phyloP scores from a whole-genome alignment of 768 basidiomycete genomes.

The Chalciporus sphaerocephalus region DNA sequence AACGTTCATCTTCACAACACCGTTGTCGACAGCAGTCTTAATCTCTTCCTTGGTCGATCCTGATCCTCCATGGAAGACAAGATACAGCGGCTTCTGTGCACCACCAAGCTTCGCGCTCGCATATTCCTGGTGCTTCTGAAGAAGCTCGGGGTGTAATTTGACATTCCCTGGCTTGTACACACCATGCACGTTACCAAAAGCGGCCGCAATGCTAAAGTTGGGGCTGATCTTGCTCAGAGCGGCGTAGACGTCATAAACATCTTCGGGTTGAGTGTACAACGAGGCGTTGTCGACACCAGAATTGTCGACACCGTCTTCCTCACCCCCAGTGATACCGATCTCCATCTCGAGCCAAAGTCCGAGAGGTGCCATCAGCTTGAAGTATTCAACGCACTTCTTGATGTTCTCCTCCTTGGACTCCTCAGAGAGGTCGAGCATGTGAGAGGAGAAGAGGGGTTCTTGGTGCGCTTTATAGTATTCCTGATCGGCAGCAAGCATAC shows the following conservation, averaged over 20 bases:
- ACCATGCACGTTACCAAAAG: constrained; percentile 98
- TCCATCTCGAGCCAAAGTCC: constrained; percentile 99
- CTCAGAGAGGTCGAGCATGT: constrained; percentile 99
- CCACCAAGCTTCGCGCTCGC: constrained; percentile 64
- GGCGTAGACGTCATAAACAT: constrained; percentile 86
- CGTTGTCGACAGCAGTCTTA: constrained; percentile 80
- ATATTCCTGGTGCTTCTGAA: constrained; percentile 85
- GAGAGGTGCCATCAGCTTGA: constrained; percentile 88
- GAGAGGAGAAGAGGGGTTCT: constrained; percentile 88
- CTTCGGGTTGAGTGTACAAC: constrained; percentile 96
- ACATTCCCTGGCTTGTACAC: constrained; percentile 99
- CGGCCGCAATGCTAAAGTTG: constrained; percentile 97
- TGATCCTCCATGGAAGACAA: constrained; percentile 99
- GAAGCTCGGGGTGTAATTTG: constrained; percentile 83
- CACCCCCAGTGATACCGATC: constrained; percentile 99
- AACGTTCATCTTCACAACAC: constrained; percentile 99
- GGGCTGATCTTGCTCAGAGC: constrained; percentile 81
- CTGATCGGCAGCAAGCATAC: constrained; percentile 96
- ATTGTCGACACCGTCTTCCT: constrained; percentile 99
- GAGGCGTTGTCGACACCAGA: constrained; percentile 88
- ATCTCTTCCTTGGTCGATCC: constrained; percentile 97
- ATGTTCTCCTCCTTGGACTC: constrained; percentile 93
- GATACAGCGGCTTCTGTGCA: constrained; percentile 82
- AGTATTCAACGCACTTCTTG: constrained; percentile 88
- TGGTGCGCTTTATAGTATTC: constrained; percentile 86